phyloP scores from a whole-genome alignment of 805 yeast genomes.

The Kazachstania kunashirensis region DNA sequence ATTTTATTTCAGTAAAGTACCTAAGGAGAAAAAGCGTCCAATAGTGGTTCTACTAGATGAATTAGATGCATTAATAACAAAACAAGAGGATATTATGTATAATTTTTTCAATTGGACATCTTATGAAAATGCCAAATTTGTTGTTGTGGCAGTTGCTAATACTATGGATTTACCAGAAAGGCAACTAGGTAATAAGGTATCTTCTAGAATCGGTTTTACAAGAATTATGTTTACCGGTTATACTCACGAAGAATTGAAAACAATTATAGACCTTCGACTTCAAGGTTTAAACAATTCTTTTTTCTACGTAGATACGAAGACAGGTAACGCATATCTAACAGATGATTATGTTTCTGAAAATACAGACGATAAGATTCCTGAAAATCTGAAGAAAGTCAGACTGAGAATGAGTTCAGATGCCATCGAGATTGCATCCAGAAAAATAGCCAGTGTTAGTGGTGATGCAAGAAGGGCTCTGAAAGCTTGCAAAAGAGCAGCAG shows the following conservation, averaged over 20 bases:
- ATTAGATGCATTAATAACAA: slow-evolving; percentile 78
- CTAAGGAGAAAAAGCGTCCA: slow-evolving; percentile 29
- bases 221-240: slow-evolving; percentile 87
- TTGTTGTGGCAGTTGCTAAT: slow-evolving; percentile 90
- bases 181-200: slow-evolving; percentile 72
- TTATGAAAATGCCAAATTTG: slow-evolving; percentile 61
- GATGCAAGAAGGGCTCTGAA: slow-evolving; percentile 91
- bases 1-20: slow-evolving; percentile 45
- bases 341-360: slow-evolving; percentile 3
- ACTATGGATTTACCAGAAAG: slow-evolving; percentile 97
- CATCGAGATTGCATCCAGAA: slow-evolving; percentile 82
- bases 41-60: slow-evolving; percentile 82
- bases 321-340: slow-evolving; percentile 30
- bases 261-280: slow-evolving; percentile 64
- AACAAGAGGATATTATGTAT: slow-evolving; percentile 76
- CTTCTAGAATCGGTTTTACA: slow-evolving; percentile 81
- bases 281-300: slow-evolving; percentile 35
- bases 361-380: slow-evolving; percentile 5
- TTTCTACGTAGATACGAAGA: slow-evolving; percentile 29
- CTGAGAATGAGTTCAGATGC: slow-evolving; percentile 54
- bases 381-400: slow-evolving; percentile 24
- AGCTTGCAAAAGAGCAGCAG: slow-evolving; percentile 82
- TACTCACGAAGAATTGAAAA: slow-evolving; percentile 64
- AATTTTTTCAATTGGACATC: slow-evolving; percentile 98
- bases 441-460: slow-evolving; percentile 93